Evolutionary conservation across 192 early-diverging fungal genomes (phyloP).

Genomic region (Cladochytrium replicatum): DNA sequence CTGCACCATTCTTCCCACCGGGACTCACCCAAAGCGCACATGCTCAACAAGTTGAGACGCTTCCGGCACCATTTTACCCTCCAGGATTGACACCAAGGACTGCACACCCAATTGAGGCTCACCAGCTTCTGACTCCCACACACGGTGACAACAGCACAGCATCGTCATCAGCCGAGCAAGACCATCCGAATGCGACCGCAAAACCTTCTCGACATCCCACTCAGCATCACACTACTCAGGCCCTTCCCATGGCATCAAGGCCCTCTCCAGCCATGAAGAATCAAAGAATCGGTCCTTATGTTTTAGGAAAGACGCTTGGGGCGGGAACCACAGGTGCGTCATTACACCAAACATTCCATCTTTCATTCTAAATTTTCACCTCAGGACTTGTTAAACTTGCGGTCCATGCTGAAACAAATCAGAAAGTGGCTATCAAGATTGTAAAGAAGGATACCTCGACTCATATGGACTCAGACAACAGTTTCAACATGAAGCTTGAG

Average conservation of each 20-base stretch:
- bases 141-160: slow-evolving; percentile 5
- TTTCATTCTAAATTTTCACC: background rate
- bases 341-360: background rate
- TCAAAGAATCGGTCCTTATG: slow-evolving; percentile 42
- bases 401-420: slow-evolving; percentile 34
- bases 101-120: background rate
- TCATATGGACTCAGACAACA: background rate
- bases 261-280: slow-evolving; percentile 1
- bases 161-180: background rate
- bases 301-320: slow-evolving; percentile 41
- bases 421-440: slow-evolving; percentile 47
- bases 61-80: too few species aligned
- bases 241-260: too few species aligned
- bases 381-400: slow-evolving; percentile 44
- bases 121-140: slow-evolving; percentile 3
- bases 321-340: slow-evolving; percentile 42
- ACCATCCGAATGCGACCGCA: background rate
- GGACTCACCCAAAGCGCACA: too few species aligned
- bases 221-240: too few species aligned
- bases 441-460: slow-evolving; percentile 25
- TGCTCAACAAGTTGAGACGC: too few species aligned
- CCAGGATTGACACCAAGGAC: too few species aligned
- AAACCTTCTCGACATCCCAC: background rate
- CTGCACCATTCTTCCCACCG: too few species aligned
- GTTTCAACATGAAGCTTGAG: slow-evolving; percentile 41